Conservation (phyloP, 306 rosid genomes). For the Lathyrus aphaca region DNA sequence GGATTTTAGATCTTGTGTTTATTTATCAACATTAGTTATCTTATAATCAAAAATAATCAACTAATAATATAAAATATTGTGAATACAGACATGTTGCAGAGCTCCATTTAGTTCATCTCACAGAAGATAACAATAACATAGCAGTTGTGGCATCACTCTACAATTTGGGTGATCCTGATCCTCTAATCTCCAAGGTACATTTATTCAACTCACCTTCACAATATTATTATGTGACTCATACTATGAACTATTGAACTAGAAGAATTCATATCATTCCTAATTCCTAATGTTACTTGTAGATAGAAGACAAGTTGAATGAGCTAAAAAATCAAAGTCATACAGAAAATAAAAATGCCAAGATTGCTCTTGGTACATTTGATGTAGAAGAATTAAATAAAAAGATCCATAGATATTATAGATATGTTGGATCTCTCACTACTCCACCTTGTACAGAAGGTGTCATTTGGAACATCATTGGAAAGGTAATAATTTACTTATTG, state of each 20-base stretch:
- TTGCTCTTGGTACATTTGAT: constrained; percentile 54
- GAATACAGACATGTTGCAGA: constrained; percentile 57
- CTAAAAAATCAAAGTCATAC: constrained; percentile 39
- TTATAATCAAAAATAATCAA: too few species aligned
- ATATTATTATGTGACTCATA: not conserved
- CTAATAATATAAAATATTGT: not conserved
- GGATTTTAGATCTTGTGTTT: too few species aligned
- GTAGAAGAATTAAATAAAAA: constrained; percentile 42
- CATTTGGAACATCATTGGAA: constrained; percentile 72
- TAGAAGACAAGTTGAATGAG: constrained; percentile 54
- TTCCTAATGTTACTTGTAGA: constrained; percentile 37
- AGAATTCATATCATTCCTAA: not conserved
- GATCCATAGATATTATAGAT: constrained; percentile 62
- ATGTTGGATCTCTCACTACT: constrained; percentile 78
- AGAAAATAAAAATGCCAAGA: constrained; percentile 41
- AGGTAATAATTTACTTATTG: constrained; percentile 42
- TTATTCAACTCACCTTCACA: not conserved
- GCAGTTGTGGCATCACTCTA: constrained; percentile 65
- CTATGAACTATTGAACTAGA: not conserved
- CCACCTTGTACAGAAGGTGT: constrained; percentile 86
- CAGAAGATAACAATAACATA: constrained; percentile 44
- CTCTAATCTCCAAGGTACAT: constrained; percentile 57
- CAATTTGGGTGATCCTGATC: constrained; percentile 61
- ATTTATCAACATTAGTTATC: too few species aligned
- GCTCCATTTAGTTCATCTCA: constrained; percentile 71